These are phyloP conservation scores for Sarocladium oryzae DNA, from an alignment of 2,329 filamentous ascomycete species.

Conservation along the genomic window DNA sequence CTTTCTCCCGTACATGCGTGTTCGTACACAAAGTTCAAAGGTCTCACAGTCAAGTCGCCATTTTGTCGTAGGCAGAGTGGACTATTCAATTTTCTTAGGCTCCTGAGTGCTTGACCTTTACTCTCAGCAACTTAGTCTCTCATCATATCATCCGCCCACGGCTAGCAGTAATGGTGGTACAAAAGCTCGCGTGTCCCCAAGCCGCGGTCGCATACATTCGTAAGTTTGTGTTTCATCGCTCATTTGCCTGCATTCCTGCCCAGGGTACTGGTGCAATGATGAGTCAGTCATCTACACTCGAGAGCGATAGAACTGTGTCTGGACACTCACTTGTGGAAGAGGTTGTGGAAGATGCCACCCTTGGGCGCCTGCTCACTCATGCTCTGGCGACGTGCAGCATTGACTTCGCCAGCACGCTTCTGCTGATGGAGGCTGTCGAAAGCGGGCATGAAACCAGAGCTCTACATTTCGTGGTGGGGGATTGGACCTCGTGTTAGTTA, in stretches of 20 bases:
- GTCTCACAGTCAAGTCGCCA: too few species aligned
- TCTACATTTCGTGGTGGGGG: too few species aligned
- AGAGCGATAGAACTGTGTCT: too few species aligned
- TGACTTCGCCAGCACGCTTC: slow-evolving; percentile 40
- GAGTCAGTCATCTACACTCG: too few species aligned
- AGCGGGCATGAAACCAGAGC: slow-evolving; percentile 38
- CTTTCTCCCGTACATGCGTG: too few species aligned
- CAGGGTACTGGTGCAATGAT: slow-evolving; percentile 27
- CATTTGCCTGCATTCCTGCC: slow-evolving; percentile 21
- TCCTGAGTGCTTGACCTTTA: too few species aligned
- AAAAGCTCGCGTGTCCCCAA: neutral
- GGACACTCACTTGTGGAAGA: slow-evolving; percentile 56
- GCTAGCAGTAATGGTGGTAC: neutral
- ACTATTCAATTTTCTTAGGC: too few species aligned
- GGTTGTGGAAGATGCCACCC: slow-evolving; percentile 43
- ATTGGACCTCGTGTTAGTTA: too few species aligned
- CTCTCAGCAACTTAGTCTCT: neutral
- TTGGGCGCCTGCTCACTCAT: slow-evolving; percentile 46
- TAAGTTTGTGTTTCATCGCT: too few species aligned
- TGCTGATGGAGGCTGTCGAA: slow-evolving; percentile 47
- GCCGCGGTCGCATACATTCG: neutral
- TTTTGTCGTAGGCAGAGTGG: too few species aligned
- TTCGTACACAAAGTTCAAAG: too few species aligned
- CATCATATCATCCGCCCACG: neutral
- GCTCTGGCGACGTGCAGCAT: slow-evolving; percentile 45